These are phyloP conservation scores for Vigna hirtella DNA, from an alignment of 306 rosid species.

Conservation along the genomic window DNA sequence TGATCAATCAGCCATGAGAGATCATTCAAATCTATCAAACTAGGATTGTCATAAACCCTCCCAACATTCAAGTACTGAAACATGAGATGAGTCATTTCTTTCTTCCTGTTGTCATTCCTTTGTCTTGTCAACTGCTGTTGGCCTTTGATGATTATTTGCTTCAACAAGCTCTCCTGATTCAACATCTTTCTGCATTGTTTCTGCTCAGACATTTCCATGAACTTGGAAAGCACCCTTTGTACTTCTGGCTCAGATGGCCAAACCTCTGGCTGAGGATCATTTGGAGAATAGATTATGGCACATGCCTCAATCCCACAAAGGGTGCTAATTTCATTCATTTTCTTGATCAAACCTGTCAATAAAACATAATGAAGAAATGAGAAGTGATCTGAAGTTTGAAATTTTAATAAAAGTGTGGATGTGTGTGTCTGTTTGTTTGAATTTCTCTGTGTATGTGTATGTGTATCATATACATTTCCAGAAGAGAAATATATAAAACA, in stretches of 20 bases:
- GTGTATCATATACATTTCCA: too few relatives aligned
- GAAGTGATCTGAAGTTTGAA: neutral
- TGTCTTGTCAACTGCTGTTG: constrained; percentile 38
- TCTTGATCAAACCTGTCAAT: constrained; percentile 31
- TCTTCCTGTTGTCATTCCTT: constrained; percentile 31
- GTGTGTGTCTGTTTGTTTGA: too few relatives aligned
- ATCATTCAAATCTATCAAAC: constrained; percentile 34
- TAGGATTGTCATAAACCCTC: neutral
- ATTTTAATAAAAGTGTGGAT: neutral
- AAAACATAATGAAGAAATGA: neutral
- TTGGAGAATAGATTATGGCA: constrained; percentile 38
- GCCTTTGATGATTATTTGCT: constrained; percentile 17
- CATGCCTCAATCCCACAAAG: constrained; percentile 48
- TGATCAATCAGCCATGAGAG: constrained; percentile 40
- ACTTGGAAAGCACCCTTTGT: constrained; percentile 8
- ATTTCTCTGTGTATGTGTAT: too few relatives aligned
- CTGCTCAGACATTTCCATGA: neutral
- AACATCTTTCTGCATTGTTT: constrained; percentile 45
- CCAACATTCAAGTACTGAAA: constrained; percentile 32
- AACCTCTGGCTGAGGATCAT: constrained; percentile 43
- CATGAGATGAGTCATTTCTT: constrained; percentile 37
- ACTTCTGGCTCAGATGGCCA: constrained; percentile 47
- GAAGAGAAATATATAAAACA: too few relatives aligned
- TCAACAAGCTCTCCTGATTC: constrained; percentile 41
- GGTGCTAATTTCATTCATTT: constrained; percentile 36